Evolutionary conservation across 139 green algal genomes (phyloP).

Genomic region (Chlamydomonas incerta): DNA sequence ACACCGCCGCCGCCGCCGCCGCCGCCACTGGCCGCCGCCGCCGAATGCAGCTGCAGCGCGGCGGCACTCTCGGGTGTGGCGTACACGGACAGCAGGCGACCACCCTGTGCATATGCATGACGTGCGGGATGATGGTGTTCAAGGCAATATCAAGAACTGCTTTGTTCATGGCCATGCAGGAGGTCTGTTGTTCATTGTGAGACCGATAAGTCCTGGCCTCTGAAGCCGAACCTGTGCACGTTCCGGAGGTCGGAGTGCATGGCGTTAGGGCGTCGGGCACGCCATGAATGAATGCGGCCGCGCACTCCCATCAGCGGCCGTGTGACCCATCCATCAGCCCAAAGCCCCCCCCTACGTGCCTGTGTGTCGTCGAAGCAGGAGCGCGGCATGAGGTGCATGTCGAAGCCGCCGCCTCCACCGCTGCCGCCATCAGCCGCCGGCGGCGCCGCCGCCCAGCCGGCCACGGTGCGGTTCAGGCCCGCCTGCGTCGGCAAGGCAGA

Average conservation of each 20-base stretch:
- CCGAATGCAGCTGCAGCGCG: not conserved
- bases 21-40: not conserved
- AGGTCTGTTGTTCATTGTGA: too few relatives aligned
- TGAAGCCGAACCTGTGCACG: too few relatives aligned
- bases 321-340: too few relatives aligned
- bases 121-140: too few relatives aligned
- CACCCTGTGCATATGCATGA: conserved; percentile 10
- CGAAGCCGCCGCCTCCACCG: not conserved
- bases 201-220: too few relatives aligned
- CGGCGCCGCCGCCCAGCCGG: not conserved
- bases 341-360: not conserved
- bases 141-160: too few relatives aligned
- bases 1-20: not conserved
- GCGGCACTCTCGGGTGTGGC: not conserved
- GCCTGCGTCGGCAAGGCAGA: too few relatives aligned
- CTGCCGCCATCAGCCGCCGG: not conserved
- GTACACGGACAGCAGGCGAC: conserved; percentile 4
- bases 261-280: too few relatives aligned
- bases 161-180: too few relatives aligned
- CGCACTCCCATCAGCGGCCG: too few relatives aligned
- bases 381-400: not conserved
- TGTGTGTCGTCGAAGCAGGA: conserved; percentile 27
- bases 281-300: too few relatives aligned
- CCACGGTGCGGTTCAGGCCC: not conserved
- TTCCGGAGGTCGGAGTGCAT: too few relatives aligned